Conservation (phyloP, 148 eudicot genomes). For the Gaultheria prostrata region DNA sequence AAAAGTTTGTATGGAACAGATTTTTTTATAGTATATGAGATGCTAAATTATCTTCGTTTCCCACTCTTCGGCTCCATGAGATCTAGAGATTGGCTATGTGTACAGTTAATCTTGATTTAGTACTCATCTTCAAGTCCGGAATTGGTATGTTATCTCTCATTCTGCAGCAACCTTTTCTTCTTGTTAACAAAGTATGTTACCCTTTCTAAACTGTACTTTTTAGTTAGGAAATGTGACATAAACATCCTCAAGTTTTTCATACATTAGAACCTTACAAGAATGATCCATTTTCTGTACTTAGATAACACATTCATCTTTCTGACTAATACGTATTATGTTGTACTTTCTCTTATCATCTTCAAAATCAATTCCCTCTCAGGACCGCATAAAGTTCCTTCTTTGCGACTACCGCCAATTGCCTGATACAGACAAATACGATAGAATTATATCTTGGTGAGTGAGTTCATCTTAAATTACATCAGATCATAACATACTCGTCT, state of each 20-base stretch:
- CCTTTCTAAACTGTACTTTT: background rate
- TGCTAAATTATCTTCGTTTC: background rate
- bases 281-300: background rate
- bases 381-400: constrained; percentile 66
- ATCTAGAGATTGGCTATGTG: background rate
- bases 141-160: background rate
- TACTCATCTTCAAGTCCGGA: background rate
- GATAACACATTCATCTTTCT: background rate
- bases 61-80: background rate
- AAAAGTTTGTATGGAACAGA: background rate
- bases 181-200: background rate
- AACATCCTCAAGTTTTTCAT: background rate
- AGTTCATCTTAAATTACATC: background rate
- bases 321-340: background rate
- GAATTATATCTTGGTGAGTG: constrained; percentile 83
- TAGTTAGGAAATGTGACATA: background rate
- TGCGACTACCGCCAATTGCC: constrained; percentile 86
- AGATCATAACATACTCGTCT: background rate
- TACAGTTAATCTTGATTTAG: background rate
- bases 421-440: constrained; percentile 48
- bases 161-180: background rate
- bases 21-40: background rate
- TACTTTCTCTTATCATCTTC: background rate
- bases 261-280: background rate
- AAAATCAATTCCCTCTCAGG: constrained; percentile 36